Base-by-base conservation (phyloP, 306 rosid genomes). In the Cicer judaicum region DNA sequence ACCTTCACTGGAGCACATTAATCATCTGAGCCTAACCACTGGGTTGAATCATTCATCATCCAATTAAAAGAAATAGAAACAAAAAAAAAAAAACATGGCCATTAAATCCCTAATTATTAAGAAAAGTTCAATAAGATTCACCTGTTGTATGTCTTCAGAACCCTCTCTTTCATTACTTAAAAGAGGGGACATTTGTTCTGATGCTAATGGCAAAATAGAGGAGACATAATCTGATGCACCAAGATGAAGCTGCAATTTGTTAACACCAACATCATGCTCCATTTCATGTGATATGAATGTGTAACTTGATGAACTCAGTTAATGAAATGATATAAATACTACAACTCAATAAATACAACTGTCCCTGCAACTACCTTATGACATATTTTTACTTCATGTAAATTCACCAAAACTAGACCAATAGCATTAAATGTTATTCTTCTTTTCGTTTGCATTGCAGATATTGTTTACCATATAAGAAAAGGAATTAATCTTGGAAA, bases 91-190 rank as follows among this genome's bases (percentile, higher is more conserved):
- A 21, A 7, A 2, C 6, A 9, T 6, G 13, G 18, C 57, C 36
- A 21, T 16, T n/a, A 4, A 50, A 44, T 10, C 13, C 11, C 12
- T 67, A 19, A 50, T 21, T 12, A 10, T 39, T 18, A 15, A 39
- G 24, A 52, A 56, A 8, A 2, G 48, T 60, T n/a, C 6, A 60
- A 36, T 19, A 72, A 83, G 57, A 50, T 84, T 80, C 67, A 90
- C 98, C 48, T 86, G 88, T 14, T 57, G 76, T 53, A 61, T 38
- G 40, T 80, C 88, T 53, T 77, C 80, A 72, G 84, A 52, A 74
- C 24, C 68, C 15, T 16, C 71, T 14, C 38, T 16, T 60, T 64
- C 79, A 78, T 53, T 41, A 4, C 71, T 83, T 19, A 89, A 36
- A 50, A 44, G 73, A 76, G 90, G 79, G 61, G 87, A 72, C 18